phyloP scores from a whole-genome alignment of 495 filamentous ascomycete genomes.

The Elaphomyces granulatus region DNA sequence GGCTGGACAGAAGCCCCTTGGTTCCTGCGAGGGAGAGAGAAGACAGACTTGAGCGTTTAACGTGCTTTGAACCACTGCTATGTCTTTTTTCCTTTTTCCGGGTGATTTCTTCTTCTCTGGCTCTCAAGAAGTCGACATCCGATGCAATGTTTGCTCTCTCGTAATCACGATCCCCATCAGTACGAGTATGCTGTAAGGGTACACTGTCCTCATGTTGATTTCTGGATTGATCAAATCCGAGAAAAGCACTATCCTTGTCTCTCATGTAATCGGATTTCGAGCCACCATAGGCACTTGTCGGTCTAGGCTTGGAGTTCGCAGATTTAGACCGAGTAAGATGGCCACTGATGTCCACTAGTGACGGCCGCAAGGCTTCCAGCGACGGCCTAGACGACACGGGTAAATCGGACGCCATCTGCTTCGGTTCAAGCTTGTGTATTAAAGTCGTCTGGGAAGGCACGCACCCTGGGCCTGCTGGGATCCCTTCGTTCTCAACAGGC shows the following conservation, averaged over 20 bases:
- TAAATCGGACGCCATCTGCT: constrained; percentile 36
- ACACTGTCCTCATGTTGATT: constrained; percentile 26
- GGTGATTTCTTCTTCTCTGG: constrained; percentile 55
- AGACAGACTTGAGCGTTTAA: constrained; percentile 69
- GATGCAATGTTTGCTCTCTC: constrained; percentile 54
- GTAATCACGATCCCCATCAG: constrained; percentile 22
- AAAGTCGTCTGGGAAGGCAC: constrained; percentile 20
- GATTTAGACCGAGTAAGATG: constrained; percentile 46
- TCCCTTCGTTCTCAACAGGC: constrained; percentile 20
- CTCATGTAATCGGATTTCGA: constrained; percentile 55
- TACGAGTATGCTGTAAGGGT: constrained; percentile 23
- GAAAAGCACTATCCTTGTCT: constrained; percentile 38
- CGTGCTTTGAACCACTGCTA: constrained; percentile 48
- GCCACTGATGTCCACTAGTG: constrained; percentile 44
- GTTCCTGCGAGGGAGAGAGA: constrained; percentile 60
- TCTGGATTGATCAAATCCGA: constrained; percentile 25
- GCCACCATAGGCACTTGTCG: constrained; percentile 63
- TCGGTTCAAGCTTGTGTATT: constrained; percentile 26
- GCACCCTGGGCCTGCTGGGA: constrained; percentile 12
- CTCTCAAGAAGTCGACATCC: constrained; percentile 75
- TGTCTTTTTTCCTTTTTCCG: constrained; percentile 58
- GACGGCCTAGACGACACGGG: constrained; percentile 68
- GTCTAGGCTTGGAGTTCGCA: constrained; percentile 47
- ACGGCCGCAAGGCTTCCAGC: constrained; percentile 57
- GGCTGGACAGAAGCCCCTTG: constrained; percentile 75